Base-by-base conservation (phyloP, 2,329 filamentous ascomycete genomes). In the Aureobasidium sp. region DNA sequence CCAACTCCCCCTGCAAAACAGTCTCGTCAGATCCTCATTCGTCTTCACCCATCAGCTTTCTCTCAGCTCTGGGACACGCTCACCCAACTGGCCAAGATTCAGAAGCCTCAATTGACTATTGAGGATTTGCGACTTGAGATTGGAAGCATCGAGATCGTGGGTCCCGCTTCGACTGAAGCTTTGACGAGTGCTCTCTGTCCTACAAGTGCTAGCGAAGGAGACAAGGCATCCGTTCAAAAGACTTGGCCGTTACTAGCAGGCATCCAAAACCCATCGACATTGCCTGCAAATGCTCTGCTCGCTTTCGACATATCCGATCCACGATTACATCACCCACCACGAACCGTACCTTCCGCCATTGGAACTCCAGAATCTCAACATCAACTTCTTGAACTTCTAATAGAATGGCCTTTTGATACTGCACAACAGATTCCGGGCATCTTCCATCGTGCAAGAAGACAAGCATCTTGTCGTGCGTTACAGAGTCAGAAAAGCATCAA, bases 31-130 rank as follows among this genome's bases (percentile, higher is more conserved):
- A 70, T 89, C 0, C 84, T 93, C 60, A 73, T 96, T 55, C 81
- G 92, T 59, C 76, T 93, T 1, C 93, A 97, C 70, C 94, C 94
- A 2, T 87, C 91, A 21, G 87, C 88, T 7, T 93, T 90, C 67
- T 74, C 84, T 1, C 82, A 88, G 65, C 71, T 86, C 0, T 91
- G 89, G 77, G 77, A 84, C 23, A 80, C 87, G 62, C 71, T 90
- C 2, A 67, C 84, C 17, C 76, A 77, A 2, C 71, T 84, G 1
- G 77, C 78, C 19, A 86, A 83, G 67, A 79, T 81, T 63, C 81
- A 84, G 65, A 85, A 79, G 40, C 86, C 86, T 1, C 75, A 77
- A 4, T 77, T 88, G 7, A 81, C 80, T 31, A 76, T 89, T 8
- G 85, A 89, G 66, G 87, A 90, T 67, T 70, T 89, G 35, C 82